Conservation (phyloP, 2,329 filamentous ascomycete genomes). For the Colletotrichum camelliae region DNA sequence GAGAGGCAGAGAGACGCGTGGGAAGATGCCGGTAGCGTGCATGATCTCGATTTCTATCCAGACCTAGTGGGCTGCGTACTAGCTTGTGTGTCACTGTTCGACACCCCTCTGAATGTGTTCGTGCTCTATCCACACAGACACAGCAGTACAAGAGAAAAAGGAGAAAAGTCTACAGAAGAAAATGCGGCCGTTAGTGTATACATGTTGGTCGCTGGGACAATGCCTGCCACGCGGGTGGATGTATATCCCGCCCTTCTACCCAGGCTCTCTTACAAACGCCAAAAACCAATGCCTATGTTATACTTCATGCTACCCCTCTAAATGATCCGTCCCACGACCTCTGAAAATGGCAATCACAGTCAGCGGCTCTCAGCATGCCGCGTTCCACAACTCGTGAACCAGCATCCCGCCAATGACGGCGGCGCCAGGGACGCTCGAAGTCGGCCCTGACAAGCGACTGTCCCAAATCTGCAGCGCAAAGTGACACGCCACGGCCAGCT, state of each 20-base stretch:
- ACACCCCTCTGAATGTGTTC: not conserved
- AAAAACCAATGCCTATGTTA: not conserved
- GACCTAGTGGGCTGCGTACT: not conserved
- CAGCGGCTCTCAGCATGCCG: not conserved
- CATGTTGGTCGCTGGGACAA: not conserved
- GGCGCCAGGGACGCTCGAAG: constrained; percentile 7
- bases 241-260: not conserved
- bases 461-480: constrained; percentile 19
- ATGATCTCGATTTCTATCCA: not conserved
- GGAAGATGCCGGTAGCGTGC: not conserved
- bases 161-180: not conserved
- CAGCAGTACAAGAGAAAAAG: not conserved
- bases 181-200: not conserved
- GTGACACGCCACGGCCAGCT: constrained; percentile 18
- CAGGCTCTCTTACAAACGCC: not conserved
- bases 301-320: constrained; percentile 15
- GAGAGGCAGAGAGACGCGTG: not conserved
- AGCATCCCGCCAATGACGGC: constrained; percentile 19
- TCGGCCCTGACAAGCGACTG: not conserved
- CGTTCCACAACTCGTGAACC: constrained; percentile 20
- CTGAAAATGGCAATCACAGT: no score
- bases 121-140: not conserved
- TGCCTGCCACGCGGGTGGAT: not conserved
- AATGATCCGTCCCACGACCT: not conserved
- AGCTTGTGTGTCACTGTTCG: not conserved